phyloP scores from a whole-genome alignment of 2,329 filamentous ascomycete species.

The Bipolaris bicolor region DNA sequence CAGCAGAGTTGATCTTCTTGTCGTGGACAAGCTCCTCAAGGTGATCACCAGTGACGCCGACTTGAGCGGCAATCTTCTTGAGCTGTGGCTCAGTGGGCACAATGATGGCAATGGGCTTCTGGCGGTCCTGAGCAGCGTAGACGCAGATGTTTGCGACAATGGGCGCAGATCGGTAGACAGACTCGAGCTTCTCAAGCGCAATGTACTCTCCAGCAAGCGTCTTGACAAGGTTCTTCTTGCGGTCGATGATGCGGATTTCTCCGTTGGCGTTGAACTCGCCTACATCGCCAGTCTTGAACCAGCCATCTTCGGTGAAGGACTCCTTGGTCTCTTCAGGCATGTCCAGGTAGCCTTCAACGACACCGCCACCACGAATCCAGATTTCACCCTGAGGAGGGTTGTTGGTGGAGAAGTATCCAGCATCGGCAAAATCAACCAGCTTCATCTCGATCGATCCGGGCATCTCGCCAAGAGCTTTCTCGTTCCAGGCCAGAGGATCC shows the following conservation, averaged over 20 bases:
- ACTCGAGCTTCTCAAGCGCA: conserved; percentile 92
- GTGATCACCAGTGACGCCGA: conserved; percentile 67
- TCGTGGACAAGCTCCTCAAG: conserved; percentile 73
- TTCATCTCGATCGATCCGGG: conserved; percentile 83
- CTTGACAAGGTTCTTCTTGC: conserved; percentile 98
- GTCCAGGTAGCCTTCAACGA: conserved; percentile 80
- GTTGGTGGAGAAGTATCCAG: conserved; percentile 79
- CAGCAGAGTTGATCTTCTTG: conserved; percentile 66
- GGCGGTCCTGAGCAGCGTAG: conserved; percentile 75
- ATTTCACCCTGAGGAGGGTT: conserved; percentile 89
- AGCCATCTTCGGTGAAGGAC: conserved; percentile 80
- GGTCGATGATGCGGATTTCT: conserved; percentile 86
- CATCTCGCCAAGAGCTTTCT: conserved; percentile 76
- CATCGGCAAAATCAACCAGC: conserved; percentile 86
- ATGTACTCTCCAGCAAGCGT: conserved; percentile 95
- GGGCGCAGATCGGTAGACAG: conserved; percentile 81
- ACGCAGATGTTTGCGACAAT: conserved; percentile 87
- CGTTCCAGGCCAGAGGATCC: conserved; percentile 84
- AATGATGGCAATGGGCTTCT: conserved; percentile 84
- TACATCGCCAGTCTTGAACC: conserved; percentile 98
- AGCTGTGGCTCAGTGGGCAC: conserved; percentile 63
- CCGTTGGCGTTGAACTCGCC: conserved; percentile 84
- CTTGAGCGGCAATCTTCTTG: conserved; percentile 61
- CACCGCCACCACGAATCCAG: conserved; percentile 78
- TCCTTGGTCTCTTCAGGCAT: conserved; percentile 84